phyloP scores from a whole-genome alignment of 2,329 filamentous ascomycete species.

The Cercospora sesami region DNA sequence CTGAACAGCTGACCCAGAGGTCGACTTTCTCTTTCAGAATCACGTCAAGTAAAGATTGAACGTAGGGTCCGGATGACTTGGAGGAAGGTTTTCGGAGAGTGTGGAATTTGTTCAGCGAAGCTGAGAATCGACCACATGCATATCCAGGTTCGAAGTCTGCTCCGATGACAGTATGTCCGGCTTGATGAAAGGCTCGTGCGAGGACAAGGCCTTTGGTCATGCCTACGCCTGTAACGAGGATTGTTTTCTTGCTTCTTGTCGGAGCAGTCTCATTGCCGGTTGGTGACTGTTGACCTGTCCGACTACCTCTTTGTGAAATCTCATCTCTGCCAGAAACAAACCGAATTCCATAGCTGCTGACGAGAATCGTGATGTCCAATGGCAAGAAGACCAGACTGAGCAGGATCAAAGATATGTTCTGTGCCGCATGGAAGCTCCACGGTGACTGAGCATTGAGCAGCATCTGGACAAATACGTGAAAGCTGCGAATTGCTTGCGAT shows the following conservation, averaged over 20 bases:
- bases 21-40: conserved; percentile 62
- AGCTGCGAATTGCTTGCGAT: neutral
- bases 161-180: conserved; percentile 69
- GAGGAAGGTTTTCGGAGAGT: conserved; percentile 41
- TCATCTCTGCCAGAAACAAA: neutral
- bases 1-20: conserved; percentile 73
- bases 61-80: conserved; percentile 50
- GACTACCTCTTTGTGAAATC: neutral
- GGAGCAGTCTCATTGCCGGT: neutral
- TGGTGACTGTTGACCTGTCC: neutral
- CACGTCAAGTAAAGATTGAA: conserved; percentile 58
- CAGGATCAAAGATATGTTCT: conserved; percentile 51
- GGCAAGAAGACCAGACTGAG: conserved; percentile 52
- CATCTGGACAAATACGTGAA: conserved; percentile 2
- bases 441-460: conserved; percentile 41
- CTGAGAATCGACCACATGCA: conserved; percentile 58
- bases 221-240: conserved; percentile 71
- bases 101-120: conserved; percentile 58
- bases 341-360: conserved; percentile 34
- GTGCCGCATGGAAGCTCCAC: conserved; percentile 45
- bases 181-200: conserved; percentile 62
- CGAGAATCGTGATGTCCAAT: conserved; percentile 50
- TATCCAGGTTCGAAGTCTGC: conserved; percentile 59
- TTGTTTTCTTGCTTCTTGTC: conserved; percentile 47
- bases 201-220: conserved; percentile 70